Conservation (phyloP, 305 asterid genomes). For the Fraxinus baroniana region DNA sequence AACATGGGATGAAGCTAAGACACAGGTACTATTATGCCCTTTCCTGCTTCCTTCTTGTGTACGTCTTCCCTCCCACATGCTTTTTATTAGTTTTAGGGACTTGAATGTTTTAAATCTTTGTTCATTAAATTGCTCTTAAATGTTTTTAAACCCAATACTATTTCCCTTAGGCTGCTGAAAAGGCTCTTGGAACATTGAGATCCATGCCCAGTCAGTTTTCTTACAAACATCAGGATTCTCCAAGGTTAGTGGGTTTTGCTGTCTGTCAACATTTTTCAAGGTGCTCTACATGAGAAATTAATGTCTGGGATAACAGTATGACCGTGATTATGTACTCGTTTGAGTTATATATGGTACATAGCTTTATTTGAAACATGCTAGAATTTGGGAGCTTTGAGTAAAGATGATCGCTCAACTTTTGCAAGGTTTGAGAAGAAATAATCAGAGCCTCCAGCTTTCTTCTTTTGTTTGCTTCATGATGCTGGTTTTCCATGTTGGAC, state of each 20-base stretch:
- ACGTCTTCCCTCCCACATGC: slow-evolving; percentile 17
- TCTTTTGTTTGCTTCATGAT: neutral
- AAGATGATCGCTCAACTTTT: neutral
- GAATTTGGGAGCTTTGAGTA: neutral
- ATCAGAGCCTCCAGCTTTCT: neutral
- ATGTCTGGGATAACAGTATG: neutral
- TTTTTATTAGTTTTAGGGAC: slow-evolving; percentile 1
- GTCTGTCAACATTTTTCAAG: slow-evolving; percentile 9
- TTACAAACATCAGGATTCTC: slow-evolving; percentile 73
- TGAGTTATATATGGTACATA: neutral
- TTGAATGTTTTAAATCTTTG: neutral
- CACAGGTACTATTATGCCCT: slow-evolving; percentile 49
- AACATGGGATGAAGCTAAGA: slow-evolving; percentile 91
- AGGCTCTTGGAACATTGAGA: slow-evolving; percentile 72
- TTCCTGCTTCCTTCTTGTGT: neutral
- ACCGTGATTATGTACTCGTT: neutral
- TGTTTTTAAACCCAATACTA: slow-evolving; percentile 11
- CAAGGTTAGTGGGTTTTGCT: slow-evolving; percentile 55
- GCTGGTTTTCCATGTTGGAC: neutral
- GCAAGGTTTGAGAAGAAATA: neutral
- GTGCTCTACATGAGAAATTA: slow-evolving; percentile 5
- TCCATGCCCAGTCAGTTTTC: slow-evolving; percentile 57
- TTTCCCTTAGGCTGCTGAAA: slow-evolving; percentile 78
- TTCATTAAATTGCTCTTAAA: neutral
- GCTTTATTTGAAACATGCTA: neutral